Evolutionary conservation across 495 filamentous ascomycete genomes (phyloP), one percentile per base, ranked within the genome.

Genomic region (Lophiotrema nucula): DNA sequence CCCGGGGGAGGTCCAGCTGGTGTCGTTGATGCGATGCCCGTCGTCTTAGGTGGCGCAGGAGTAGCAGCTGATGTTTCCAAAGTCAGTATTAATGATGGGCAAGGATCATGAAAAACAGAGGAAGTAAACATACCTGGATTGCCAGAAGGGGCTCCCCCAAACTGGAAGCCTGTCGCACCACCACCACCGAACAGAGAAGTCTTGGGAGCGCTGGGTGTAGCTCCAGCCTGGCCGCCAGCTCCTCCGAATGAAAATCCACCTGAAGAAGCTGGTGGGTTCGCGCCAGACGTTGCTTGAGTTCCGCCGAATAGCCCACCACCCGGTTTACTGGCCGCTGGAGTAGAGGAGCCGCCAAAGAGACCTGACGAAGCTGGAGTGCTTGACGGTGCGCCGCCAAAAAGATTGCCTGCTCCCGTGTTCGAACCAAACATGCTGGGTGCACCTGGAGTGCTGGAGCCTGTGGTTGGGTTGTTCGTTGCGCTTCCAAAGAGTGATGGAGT

Each of bases 1-100:
- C 50, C 64, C 8, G 83, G 83, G 19, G 83, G 83, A 60, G 81
- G 81, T 27, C 83, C 83, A 49, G 83, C 83, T 38, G 83, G 83
- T 53, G 83, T 87, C 26, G 83, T 87, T 1, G 83, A 86, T 24
- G 73, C 69, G 33, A 74, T 73, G n/a, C 71, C 63, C 55, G 82
- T 80, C n/a, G 76, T 75, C 35, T 70, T 70, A 44, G 58, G 70
- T 31, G 64, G 18, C 19, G 68, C 55, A 3, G 68, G 68, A 22
- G 69, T 70, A 24, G 63, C 39, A 25, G 64, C 50, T 51, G 18
- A 18, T 35, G n/a, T n/a, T n/a, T n/a, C n/a, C n/a, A n/a, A n/a
- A n/a, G n/a, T n/a, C n/a, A n/a, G n/a, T n/a, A n/a, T n/a, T n/a
- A n/a, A n/a, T n/a, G n/a, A n/a, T n/a, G n/a, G n/a, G n/a, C n/a